Conservation (phyloP, 208 protist genomes). For the Leishmania amazonensis region DNA sequence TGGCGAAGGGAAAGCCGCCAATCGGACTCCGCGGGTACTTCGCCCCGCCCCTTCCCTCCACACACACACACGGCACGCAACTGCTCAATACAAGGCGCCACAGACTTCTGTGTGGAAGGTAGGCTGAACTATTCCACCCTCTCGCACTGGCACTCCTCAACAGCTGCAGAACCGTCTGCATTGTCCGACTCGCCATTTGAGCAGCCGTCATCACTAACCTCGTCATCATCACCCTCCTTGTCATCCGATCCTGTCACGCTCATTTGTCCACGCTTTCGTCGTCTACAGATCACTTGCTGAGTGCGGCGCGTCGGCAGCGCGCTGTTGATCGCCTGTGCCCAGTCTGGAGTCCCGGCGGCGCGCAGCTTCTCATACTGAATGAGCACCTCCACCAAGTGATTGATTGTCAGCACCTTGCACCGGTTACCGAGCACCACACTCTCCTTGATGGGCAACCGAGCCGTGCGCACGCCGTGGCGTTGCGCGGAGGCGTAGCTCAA, state of each 20-base stretch:
- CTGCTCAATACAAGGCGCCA: background rate
- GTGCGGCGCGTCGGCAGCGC: conserved; percentile 73
- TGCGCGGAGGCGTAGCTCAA: conserved; percentile 58
- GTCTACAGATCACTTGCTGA: conserved; percentile 39
- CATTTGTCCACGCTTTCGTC: conserved; percentile 31
- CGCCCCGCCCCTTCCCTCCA: background rate
- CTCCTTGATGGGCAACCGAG: conserved; percentile 80
- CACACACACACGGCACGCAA: background rate
- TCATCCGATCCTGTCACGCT: background rate
- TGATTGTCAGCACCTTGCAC: conserved; percentile 91
- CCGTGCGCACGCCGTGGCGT: conserved; percentile 69
- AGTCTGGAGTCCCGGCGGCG: conserved; percentile 39
- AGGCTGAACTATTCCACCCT: background rate
- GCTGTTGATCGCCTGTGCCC: conserved; percentile 60
- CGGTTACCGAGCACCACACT: conserved; percentile 81
- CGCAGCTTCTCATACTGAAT: conserved; percentile 45
- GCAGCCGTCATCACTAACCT: background rate
- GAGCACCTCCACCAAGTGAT: conserved; percentile 85
- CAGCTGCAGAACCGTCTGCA: background rate
- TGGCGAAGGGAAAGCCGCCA: background rate
- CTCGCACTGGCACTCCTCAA: too few relatives aligned
- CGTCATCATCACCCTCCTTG: background rate
- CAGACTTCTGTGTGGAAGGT: background rate
- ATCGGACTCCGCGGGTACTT: background rate
- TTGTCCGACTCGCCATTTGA: background rate